phyloP scores from a whole-genome alignment of 2,329 filamentous ascomycete genomes.

The Talaromyces sp. region DNA sequence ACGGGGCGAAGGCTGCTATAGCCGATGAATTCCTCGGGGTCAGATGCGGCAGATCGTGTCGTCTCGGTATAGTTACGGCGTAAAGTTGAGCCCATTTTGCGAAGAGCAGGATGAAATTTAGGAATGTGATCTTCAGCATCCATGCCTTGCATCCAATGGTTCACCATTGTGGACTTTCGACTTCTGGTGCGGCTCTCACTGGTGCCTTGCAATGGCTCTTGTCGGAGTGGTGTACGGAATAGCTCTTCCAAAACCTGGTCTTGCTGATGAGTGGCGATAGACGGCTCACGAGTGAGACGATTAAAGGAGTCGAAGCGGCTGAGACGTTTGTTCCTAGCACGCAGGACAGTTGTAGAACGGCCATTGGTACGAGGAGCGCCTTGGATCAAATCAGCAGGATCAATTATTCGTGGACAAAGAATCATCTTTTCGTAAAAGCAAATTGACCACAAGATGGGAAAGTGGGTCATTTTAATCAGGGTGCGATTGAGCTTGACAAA shows the following conservation, averaged over 20 bases:
- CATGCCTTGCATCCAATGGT: conserved; percentile 80
- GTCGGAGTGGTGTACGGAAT: conserved; percentile 67
- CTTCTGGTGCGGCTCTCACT: conserved; percentile 57
- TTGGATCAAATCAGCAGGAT: conserved; percentile 82
- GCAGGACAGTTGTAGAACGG: conserved; percentile 45
- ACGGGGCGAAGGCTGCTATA: conserved; percentile 28
- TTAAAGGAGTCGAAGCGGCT: conserved; percentile 65
- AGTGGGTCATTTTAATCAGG: conserved; percentile 86
- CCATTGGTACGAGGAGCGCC: conserved; percentile 52
- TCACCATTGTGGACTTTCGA: conserved; percentile 75
- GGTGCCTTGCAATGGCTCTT: conserved; percentile 57
- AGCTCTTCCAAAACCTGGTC: conserved; percentile 88
- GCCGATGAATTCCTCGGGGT: conserved; percentile 48
- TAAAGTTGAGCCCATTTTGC: conserved; percentile 33
- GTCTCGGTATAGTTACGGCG: conserved; percentile 48
- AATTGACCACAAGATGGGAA: conserved; percentile 80
- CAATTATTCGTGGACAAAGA: conserved; percentile 70
- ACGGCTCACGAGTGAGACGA: conserved; percentile 68
- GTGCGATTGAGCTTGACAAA: conserved; percentile 86
- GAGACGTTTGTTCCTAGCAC: conserved; percentile 56
- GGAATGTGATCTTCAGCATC: conserved; percentile 57
- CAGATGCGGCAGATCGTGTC: conserved; percentile 50
- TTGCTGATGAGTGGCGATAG: conserved; percentile 82
- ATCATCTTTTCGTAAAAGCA: conserved; percentile 81
- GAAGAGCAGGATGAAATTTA: conserved; percentile 53